Evolutionary conservation across 2,329 filamentous ascomycete genomes (phyloP).

Genomic region (Scytalidium sp.): DNA sequence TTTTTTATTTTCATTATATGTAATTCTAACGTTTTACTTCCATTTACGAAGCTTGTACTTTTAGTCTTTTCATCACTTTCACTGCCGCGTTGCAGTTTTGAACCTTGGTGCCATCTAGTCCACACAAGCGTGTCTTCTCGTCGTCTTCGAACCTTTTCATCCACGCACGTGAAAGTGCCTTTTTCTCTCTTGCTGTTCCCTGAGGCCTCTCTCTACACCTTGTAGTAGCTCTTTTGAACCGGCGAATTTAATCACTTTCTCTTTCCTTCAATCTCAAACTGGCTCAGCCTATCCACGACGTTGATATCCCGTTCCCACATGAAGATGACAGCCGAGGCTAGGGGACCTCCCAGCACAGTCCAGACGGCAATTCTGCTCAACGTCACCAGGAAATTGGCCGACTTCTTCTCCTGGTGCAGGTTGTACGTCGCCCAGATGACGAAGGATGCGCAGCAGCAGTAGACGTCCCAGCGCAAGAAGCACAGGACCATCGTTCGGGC

Average conservation of each 20-base stretch:
- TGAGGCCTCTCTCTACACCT: too few species aligned
- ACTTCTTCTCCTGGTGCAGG: background rate
- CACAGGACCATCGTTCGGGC: background rate
- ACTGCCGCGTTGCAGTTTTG: too few species aligned
- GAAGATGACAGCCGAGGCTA: background rate
- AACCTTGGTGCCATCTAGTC: background rate
- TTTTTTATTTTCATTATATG: background rate
- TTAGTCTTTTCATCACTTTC: too few species aligned
- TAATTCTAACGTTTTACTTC: too few species aligned
- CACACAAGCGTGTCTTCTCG: too few species aligned
- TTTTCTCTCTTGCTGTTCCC: too few species aligned
- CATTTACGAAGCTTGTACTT: background rate
- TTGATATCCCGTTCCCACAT: background rate
- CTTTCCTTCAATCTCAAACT: background rate
- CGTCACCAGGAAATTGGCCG: background rate
- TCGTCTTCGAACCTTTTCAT: too few species aligned
- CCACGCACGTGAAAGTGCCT: too few species aligned
- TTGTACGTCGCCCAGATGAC: background rate
- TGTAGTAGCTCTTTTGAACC: too few species aligned
- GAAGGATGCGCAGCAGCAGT: background rate
- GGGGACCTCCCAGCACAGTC: background rate
- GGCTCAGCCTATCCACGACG: background rate
- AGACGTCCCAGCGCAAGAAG: constrained; percentile 1
- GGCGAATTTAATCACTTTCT: too few species aligned
- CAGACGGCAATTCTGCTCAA: background rate